phyloP scores from a whole-genome alignment of 2,329 filamentous ascomycete species.

The Xylariomycetidae sp. region DNA sequence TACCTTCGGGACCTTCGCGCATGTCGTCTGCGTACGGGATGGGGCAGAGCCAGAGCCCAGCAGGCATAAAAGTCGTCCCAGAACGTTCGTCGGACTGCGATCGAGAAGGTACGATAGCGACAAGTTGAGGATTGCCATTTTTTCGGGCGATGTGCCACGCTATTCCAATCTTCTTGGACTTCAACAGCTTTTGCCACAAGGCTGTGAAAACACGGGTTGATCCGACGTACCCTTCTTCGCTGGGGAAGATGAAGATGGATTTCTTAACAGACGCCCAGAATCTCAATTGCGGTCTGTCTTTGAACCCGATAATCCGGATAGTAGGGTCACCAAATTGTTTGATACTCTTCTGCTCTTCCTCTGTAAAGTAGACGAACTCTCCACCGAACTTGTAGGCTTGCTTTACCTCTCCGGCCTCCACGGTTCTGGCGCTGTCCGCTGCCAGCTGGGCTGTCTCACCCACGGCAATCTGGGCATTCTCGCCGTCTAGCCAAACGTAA shows the following conservation, averaged over 20 bases:
- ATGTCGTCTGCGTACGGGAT: conserved; percentile 89
- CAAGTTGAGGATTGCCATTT: conserved; percentile 75
- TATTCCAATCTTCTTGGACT: conserved; percentile 74
- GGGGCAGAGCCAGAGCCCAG: conserved; percentile 83
- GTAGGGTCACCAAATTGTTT: conserved; percentile 76
- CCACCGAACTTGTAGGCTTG: conserved; percentile 97
- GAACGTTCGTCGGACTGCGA: conserved; percentile 60
- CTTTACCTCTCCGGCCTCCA: conserved; percentile 77
- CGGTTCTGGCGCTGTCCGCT: conserved; percentile 69
- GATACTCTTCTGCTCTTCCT: conserved; percentile 75
- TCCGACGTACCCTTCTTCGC: conserved; percentile 82
- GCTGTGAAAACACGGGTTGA: conserved; percentile 92
- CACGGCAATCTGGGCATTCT: conserved; percentile 73
- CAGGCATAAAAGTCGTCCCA: conserved; percentile 67
- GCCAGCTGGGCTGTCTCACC: conserved; percentile 71
- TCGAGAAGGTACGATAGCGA: conserved; percentile 74
- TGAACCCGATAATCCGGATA: conserved; percentile 92
- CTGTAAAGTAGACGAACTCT: conserved; percentile 79
- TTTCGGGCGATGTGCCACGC: conserved; percentile 84
- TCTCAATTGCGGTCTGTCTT: conserved; percentile 68
- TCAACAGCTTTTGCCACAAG: conserved; percentile 79
- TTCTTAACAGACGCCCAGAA: conserved; percentile 83
- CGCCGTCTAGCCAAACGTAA: conserved; percentile 85
- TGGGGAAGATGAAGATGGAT: conserved; percentile 90
- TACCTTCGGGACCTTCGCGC: conserved; percentile 64